Percentiles rank a stretch among this genome's conserved stretches.
Conservation (phyloP, 2,329 filamentous ascomycete genomes). For the Blastomyces parvus region DNA sequence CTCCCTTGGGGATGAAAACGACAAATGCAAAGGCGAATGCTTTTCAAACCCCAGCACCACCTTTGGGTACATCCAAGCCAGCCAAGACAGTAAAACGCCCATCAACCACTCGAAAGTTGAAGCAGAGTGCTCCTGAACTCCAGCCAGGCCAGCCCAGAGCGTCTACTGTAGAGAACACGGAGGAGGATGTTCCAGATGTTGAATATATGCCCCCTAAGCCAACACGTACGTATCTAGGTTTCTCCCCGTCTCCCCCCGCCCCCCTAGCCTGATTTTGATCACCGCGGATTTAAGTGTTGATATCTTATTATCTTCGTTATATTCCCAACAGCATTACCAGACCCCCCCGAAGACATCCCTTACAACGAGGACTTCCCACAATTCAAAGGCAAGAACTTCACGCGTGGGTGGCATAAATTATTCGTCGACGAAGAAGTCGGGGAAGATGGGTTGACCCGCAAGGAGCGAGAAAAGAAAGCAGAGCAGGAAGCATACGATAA, state of each 20-base stretch:
- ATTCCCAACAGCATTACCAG: conserved; percentile 44
- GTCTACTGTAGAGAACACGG: conserved; percentile 37
- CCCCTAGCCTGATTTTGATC: no score
- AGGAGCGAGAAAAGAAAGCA: conserved; percentile 60
- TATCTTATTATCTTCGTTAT: conserved; percentile 18
- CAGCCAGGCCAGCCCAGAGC: conserved; percentile 40
- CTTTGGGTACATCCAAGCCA: conserved; percentile 48
- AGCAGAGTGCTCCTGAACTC: conserved; percentile 29
- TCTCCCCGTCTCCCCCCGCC: not conserved
- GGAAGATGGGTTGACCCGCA: conserved; percentile 52
- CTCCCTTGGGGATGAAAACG: conserved; percentile 85
- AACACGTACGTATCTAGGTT: conserved; percentile 32
- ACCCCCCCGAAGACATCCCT: conserved; percentile 37
- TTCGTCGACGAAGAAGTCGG: conserved; percentile 41
- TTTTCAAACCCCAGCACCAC: conserved; percentile 57
- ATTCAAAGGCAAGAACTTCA: conserved; percentile 46
- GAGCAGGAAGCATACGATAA: conserved; percentile 53
- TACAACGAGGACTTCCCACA: conserved; percentile 44
- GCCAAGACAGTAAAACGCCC: conserved; percentile 55
- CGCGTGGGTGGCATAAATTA: conserved; percentile 42
- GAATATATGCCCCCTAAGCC: conserved; percentile 80
- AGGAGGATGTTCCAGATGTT: conserved; percentile 58
- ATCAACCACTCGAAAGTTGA: conserved; percentile 51
- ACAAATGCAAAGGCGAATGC: conserved; percentile 79
- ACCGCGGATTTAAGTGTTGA: not conserved